A percentile compares a stretch with the other conserved stretches of the same genome.
Conservation (phyloP, 129 eudicot genomes). For the Apium graveolens region DNA sequence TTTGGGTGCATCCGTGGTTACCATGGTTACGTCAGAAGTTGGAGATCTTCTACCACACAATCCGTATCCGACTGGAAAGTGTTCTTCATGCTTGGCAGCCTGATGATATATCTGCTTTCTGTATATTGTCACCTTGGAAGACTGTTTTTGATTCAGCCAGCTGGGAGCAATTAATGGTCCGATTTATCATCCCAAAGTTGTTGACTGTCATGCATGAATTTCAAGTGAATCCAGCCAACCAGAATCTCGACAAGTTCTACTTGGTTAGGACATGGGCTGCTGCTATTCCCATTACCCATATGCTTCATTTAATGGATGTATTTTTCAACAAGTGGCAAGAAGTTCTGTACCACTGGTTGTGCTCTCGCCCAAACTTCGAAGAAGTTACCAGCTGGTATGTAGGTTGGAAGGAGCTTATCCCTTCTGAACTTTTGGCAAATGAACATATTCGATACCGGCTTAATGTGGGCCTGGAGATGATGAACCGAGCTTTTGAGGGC, state of each 20-base stretch:
- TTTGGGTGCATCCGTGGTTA: constrained; percentile 92
- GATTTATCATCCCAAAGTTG: constrained; percentile 55
- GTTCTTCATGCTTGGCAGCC: constrained; percentile 89
- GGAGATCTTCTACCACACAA: constrained; percentile 24
- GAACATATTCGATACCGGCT: constrained; percentile 58
- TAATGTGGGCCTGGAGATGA: constrained; percentile 60
- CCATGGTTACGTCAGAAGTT: constrained; percentile 47
- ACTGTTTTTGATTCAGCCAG: constrained; percentile 64
- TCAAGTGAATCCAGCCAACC: constrained; percentile 69
- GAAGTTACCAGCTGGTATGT: constrained; percentile 61
- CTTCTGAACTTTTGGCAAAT: constrained; percentile 60
- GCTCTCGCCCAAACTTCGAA: constrained; percentile 52
- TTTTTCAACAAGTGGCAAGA: constrained; percentile 80
- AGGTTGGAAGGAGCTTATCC: constrained; percentile 71
- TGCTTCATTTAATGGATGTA: constrained; percentile 61
- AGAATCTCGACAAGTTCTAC: constrained; percentile 58
- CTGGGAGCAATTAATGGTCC: constrained; percentile 80
- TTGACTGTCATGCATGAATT: constrained; percentile 55
- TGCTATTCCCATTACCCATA: constrained; percentile 55
- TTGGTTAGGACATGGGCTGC: constrained; percentile 68
- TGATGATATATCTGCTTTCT: constrained; percentile 66
- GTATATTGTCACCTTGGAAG: constrained; percentile 79
- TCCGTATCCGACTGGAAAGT: constrained; percentile 44
- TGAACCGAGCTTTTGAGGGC: constrained; percentile 82
- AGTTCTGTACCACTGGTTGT: constrained; percentile 71